A percentile compares a stretch with the other conserved stretches of the same genome.
phyloP scores from a whole-genome alignment of 1,284 basidiomycete genomes.

The Irpex sp. region DNA sequence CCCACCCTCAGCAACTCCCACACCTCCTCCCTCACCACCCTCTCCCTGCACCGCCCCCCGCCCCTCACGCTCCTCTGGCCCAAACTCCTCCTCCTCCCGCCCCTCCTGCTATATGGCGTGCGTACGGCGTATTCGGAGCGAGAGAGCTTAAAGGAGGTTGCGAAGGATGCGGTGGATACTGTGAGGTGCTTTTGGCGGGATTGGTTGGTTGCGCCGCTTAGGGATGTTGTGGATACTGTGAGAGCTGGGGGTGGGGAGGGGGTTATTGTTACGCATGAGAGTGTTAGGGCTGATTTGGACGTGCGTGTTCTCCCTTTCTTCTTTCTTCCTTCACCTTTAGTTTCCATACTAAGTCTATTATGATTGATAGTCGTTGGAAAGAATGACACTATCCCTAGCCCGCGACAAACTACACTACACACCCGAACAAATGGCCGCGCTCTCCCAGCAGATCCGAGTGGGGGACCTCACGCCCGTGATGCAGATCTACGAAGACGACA shows the following conservation, averaged over 20 bases:
- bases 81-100: slow-evolving; percentile 60
- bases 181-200: slow-evolving; percentile 72
- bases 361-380: slow-evolving; percentile 71
- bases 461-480: slow-evolving; percentile 91
- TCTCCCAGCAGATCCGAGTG: slow-evolving; percentile 66
- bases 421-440: slow-evolving; percentile 55
- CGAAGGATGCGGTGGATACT: slow-evolving; percentile 67
- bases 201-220: slow-evolving; percentile 89
- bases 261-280: slow-evolving; percentile 74
- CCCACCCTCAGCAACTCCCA: slow-evolving; percentile 19
- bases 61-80: slow-evolving; percentile 64
- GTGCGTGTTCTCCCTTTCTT: slow-evolving; percentile 38
- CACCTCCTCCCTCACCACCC: slow-evolving; percentile 29
- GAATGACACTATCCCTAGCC: slow-evolving; percentile 89
- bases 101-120: slow-evolving; percentile 47
- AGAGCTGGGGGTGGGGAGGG: slow-evolving; percentile 71
- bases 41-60: slow-evolving; percentile 54
- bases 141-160: slow-evolving; percentile 49
- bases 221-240: slow-evolving; percentile 81
- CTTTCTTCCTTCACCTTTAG: not conserved
- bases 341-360: no score
- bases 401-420: slow-evolving; percentile 73
- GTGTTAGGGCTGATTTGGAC: slow-evolving; percentile 75
- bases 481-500: slow-evolving; percentile 89
- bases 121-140: slow-evolving; percentile 48